phyloP scores from a whole-genome alignment of 306 rosid genomes.

The Delonix regia region DNA sequence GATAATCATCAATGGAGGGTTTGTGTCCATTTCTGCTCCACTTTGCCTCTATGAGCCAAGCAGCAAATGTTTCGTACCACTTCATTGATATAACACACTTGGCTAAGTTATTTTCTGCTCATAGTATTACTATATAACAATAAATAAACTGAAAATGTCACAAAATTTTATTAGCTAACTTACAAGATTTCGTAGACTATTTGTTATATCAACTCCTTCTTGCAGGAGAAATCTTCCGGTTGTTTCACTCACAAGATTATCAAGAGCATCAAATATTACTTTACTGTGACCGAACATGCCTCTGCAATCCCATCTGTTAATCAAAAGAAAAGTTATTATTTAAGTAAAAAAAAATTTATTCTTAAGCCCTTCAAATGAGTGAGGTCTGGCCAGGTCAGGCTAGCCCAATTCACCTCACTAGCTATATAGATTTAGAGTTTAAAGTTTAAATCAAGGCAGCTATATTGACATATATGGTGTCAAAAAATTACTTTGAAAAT shows the following conservation, averaged over 20 bases:
- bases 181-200: conserved; percentile 38
- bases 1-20: conserved; percentile 49
- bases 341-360: too few relatives aligned
- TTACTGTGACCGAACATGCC: conserved; percentile 36
- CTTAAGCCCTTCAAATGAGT: too few relatives aligned
- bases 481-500: too few relatives aligned
- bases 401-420: too few relatives aligned
- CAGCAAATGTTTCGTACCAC: conserved; percentile 47
- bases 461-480: not conserved
- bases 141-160: not conserved
- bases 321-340: too few relatives aligned
- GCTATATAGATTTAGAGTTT: too few relatives aligned
- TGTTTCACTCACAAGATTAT: conserved; percentile 38
- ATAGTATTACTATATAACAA: too few relatives aligned
- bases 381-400: too few relatives aligned
- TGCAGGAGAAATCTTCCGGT: conserved; percentile 32
- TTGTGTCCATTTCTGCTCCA: conserved; percentile 46
- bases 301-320: conserved; percentile 36
- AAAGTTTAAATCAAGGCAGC: too few relatives aligned
- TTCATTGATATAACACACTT: conserved; percentile 5
- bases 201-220: conserved; percentile 41
- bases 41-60: conserved; percentile 51
- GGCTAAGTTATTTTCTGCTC: not conserved
- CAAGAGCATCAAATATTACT: conserved; percentile 45
- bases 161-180: not conserved